Base-by-base conservation (phyloP, 139 green algal species). In the Closterium sp. region DNA sequence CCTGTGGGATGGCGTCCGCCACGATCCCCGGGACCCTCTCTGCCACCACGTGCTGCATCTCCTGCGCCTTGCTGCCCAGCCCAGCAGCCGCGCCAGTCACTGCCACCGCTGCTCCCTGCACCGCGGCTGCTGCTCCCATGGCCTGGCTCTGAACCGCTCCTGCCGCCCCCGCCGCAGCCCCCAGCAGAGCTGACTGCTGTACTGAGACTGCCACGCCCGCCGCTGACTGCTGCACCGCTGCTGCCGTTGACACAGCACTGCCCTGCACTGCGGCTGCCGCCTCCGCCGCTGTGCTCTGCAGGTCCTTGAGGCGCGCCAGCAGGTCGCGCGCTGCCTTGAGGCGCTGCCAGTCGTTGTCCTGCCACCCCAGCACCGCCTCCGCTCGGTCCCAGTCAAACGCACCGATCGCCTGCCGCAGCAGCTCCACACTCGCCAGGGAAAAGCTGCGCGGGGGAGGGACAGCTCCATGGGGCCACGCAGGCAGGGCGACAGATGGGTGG, bases 331-430 rank as follows among this genome's bases (percentile, higher is more conserved):
- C 81, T 10, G 81, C 81, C 81, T 85, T 31, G n/a, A 85, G 12
- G n/a, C 81, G 81, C 81, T 85, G 28, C 81, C 81, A 85, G 36
- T 93, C 90, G 66, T 90, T 34, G 84, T 93, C 85, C 9, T 84
- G 81, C 81, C 90, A 25, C 3, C 30, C 35, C 81, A 84, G 8
- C 25, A 86, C 33, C 0, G 84, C 21, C 33, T 90, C 36, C 36
- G 90, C 90, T 10, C 21, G 9, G 25, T 90, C 84, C 84, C 84
- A 93, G 84, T 93, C 90, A 38, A 90, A 90, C 25, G 33, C 31
- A 21, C 34, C 33, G 12, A 93, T 55, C 19, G 33, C 33, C 90
- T 93, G 69, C 35, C 90, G 90, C 34, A 93, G 76, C 36, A n/a
- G 5, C 84, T 93, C 90, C 21, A 93, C 33, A 55, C 25, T 87